phyloP scores from a whole-genome alignment of 148 eudicot species.

The Dianthus caryophyllus region DNA sequence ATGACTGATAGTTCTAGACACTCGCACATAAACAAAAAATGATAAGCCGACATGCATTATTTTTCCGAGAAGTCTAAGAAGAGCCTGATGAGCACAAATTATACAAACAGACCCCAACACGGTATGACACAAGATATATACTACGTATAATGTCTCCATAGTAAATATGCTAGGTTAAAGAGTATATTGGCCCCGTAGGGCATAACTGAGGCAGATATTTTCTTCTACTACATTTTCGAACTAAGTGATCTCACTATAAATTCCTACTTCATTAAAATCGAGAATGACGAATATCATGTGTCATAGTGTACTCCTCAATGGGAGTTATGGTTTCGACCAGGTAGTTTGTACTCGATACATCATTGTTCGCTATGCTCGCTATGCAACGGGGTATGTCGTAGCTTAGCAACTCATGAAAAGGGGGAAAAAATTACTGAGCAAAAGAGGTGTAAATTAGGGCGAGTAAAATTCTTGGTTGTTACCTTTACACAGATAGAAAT shows the following conservation, averaged over 20 bases:
- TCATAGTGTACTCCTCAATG: too few relatives aligned
- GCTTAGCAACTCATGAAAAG: constrained; percentile 63
- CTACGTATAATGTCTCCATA: neutral
- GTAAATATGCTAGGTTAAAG: neutral
- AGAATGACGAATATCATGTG: too few relatives aligned
- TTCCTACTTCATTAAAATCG: too few relatives aligned
- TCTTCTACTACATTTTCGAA: constrained; percentile 91
- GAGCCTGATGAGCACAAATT: neutral
- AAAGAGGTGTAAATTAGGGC: too few relatives aligned
- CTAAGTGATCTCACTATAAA: too few relatives aligned
- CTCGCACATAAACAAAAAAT: neutral
- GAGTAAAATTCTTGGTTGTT: too few relatives aligned
- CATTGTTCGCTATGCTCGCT: constrained; percentile 3
- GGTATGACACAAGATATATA: neutral
- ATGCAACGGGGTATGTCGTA: constrained; percentile 39
- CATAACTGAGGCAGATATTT: constrained; percentile 83
- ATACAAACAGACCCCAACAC: constrained; percentile 1
- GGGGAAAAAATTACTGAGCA: too few relatives aligned
- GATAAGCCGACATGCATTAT: neutral
- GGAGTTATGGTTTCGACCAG: too few relatives aligned
- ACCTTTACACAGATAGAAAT: too few relatives aligned
- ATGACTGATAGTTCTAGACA: neutral
- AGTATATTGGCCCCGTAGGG: constrained; percentile 58
- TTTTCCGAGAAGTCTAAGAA: neutral
- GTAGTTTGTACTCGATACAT: too few relatives aligned